Evolutionary conservation across 2,329 filamentous ascomycete genomes (phyloP), one percentile per base, ranked within the genome.

Genomic region (Cladosporium sp.): DNA sequence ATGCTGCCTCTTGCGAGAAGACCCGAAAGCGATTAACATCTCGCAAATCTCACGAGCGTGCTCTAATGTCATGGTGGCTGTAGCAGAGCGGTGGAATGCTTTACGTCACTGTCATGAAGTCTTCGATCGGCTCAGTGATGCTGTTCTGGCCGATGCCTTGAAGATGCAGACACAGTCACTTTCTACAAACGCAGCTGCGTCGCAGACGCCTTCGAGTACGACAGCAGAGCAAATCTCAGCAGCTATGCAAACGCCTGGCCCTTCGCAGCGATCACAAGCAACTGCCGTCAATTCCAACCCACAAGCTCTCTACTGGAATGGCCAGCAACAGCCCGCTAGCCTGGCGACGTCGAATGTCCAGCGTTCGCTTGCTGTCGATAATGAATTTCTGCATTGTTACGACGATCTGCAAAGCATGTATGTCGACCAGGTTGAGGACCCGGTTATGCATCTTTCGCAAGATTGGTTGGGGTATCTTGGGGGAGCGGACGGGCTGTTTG

Each of bases 21-120:
- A 28, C 6, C 80, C 80, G 0, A 75, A 73, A 0, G 79, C 80
- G n/a, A 75, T 75, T 6, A 78, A 81, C 65, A 77, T 82, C 8
- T 78, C 82, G 28, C 81, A 80, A 32, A 76, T 77, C 21, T 80
- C 77, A 0, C 67, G 80, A 0, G 78, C 78, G 0, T 82, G 80
- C 63, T 82, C 80, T 3, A 82, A 80, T 16, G 78, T 82, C 0
- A 60, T 82, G 0, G 80, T 82, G 0, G 80, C 80, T 2, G 78
- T 82, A 0, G 80, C 79, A 0, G 80, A 82, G 48, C 70, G 80
- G 7, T 81, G 80, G 77, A 77, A 79, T 39, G 69, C 77, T 0
- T 72, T 78, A 8, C 71, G 78, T 3, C 77, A 78, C 39, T 80
- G 78, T 43, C 79, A 79, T 21, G 78, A 81, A 59, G 75, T 82